A percentile compares a stretch with the other conserved stretches of the same genome.
These are phyloP conservation scores for Spathaspora passalidarum DNA, from an alignment of 805 yeast species.

Conservation along the genomic window DNA sequence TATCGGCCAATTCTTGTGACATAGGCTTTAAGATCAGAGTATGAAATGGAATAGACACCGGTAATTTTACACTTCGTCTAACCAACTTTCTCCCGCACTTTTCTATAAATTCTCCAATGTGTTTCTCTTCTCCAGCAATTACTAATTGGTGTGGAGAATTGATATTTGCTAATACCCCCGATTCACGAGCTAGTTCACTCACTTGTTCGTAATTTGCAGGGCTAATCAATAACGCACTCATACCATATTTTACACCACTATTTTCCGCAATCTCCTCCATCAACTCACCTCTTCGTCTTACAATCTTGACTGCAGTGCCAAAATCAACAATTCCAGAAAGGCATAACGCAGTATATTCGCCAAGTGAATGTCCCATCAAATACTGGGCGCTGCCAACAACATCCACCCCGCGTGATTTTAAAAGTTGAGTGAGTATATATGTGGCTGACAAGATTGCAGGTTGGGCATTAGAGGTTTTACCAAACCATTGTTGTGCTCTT, in stretches of 20 bases:
- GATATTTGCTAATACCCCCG: constrained; percentile 42
- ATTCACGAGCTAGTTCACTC: constrained; percentile 13
- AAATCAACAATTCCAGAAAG: constrained; percentile 34
- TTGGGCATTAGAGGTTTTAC: constrained; percentile 47
- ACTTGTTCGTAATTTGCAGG: constrained; percentile 20
- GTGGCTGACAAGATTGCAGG: constrained; percentile 50
- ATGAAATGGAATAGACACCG: constrained; percentile 54
- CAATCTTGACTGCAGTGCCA: constrained; percentile 37
- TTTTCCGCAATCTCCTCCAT: constrained; percentile 31
- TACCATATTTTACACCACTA: constrained; percentile 20
- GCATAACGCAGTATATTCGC: constrained; percentile 46
- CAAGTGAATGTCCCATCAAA: constrained; percentile 49
- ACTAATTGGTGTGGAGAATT: constrained; percentile 44
- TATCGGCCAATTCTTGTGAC: constrained; percentile 25
- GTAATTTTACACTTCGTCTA: constrained; percentile 25
- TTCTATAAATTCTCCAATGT: constrained; percentile 21
- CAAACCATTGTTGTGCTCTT: constrained; percentile 17
- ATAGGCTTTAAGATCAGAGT: constrained; percentile 37
- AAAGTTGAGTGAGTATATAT: constrained; percentile 22
- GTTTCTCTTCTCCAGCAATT: constrained; percentile 37
- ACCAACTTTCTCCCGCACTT: constrained; percentile 7
- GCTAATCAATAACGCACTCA: constrained; percentile 34
- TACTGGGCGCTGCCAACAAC: constrained; percentile 15
- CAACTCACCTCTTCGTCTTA: constrained; percentile 41
- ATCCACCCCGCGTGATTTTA: constrained; percentile 17